Conservation (phyloP, 2,329 filamentous ascomycete genomes). For the Fusarium verticillioides region DNA sequence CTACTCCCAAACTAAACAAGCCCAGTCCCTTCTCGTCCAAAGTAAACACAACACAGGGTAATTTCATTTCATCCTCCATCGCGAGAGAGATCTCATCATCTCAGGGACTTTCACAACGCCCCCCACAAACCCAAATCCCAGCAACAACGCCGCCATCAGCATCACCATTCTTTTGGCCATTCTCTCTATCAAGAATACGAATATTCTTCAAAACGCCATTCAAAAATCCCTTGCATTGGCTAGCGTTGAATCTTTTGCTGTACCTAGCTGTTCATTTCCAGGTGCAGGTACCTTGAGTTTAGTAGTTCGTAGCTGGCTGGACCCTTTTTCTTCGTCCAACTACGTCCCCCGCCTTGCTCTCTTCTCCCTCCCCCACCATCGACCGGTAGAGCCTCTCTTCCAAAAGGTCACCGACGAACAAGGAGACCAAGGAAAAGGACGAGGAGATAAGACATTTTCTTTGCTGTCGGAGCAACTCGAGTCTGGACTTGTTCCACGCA, state of each 20-base stretch:
- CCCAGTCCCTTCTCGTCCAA: slow-evolving; percentile 13
- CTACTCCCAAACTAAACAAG: slow-evolving; percentile 13
- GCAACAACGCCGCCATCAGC: background rate
- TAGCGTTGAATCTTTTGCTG: slow-evolving; percentile 9
- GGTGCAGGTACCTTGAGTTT: background rate
- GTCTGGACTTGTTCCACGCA: background rate
- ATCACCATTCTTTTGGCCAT: background rate
- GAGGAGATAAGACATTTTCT: background rate
- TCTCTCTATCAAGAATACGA: background rate
- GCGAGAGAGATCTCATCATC: background rate
- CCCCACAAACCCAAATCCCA: slow-evolving; percentile 21
- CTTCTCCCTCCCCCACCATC: slow-evolving; percentile 23
- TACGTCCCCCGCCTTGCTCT: slow-evolving; percentile 13
- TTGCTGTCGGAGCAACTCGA: slow-evolving; percentile 16
- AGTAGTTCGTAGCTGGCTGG: background rate
- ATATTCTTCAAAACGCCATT: background rate
- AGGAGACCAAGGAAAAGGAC: background rate
- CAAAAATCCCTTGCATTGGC: slow-evolving; percentile 14
- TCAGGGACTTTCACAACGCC: slow-evolving; percentile 12
- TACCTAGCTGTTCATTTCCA: background rate
- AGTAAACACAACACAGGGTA: slow-evolving; percentile 33
- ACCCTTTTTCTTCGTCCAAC: slow-evolving; percentile 22
- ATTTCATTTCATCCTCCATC: slow-evolving; percentile 7
- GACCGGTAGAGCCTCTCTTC: slow-evolving; percentile 14
- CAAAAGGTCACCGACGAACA: background rate